These are phyloP conservation scores for Sordaria brevicollis DNA, from an alignment of 495 filamentous ascomycete species.

Conservation along the genomic window DNA sequence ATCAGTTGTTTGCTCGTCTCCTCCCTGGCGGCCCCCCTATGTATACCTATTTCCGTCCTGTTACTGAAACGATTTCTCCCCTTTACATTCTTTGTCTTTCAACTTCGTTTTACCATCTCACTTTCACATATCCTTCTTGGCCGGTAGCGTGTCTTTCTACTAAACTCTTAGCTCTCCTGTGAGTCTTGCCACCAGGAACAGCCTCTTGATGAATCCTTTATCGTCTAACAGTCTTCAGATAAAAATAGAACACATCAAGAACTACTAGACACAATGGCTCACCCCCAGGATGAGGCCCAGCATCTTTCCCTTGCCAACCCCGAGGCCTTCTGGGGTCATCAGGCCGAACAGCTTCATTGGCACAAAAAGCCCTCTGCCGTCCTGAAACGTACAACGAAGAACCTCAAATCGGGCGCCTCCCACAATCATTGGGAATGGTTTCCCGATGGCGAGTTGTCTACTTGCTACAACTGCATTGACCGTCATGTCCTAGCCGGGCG, in stretches of 20 bases:
- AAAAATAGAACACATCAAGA: background rate
- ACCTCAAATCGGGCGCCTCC: constrained; percentile 24
- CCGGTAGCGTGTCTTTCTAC: background rate
- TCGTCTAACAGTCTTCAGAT: background rate
- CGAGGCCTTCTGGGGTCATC: constrained; percentile 64
- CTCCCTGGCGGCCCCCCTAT: background rate
- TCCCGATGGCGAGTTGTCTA: constrained; percentile 78
- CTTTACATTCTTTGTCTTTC: background rate
- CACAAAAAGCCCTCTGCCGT: constrained; percentile 52
- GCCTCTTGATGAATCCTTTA: background rate
- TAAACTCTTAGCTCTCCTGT: background rate
- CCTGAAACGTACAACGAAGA: constrained; percentile 32
- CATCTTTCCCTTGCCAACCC: constrained; percentile 48
- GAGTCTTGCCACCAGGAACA: background rate
- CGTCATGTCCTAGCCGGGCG: constrained; percentile 69
- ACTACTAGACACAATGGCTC: constrained; percentile 9
- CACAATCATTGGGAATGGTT: constrained; percentile 73
- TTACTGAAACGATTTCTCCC: background rate
- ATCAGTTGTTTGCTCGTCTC: background rate
- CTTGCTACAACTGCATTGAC: constrained; percentile 83
- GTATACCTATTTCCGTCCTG: background rate
- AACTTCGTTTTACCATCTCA: background rate
- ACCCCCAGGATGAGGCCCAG: constrained; percentile 42
- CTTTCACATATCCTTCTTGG: background rate
- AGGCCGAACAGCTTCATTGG: constrained; percentile 70